Percentiles rank a stretch among this genome's conserved stretches.
Conservation (phyloP, 2,329 filamentous ascomycete genomes). For the Akanthomyces uredinophilus region DNA sequence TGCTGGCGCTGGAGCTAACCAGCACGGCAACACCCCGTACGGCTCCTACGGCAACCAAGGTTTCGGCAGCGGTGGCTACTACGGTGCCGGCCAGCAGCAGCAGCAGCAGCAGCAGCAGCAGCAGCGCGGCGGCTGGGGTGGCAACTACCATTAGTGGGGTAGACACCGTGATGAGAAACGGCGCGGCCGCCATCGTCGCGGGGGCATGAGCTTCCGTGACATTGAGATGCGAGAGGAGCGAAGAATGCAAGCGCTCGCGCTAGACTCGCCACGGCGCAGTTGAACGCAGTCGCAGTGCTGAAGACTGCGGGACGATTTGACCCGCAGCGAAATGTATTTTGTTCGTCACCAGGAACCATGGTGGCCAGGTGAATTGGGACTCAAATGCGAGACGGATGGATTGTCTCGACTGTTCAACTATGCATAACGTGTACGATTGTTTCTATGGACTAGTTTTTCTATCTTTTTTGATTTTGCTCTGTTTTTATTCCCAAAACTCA, state of each 20-base stretch:
- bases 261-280: conserved; percentile 1
- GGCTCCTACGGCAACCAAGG: conserved; percentile 48
- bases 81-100: conserved; percentile 33
- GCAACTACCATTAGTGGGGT: conserved; percentile 51
- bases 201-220: conserved; percentile 3
- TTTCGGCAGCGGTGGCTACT: conserved; percentile 44
- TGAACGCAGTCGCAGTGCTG: background rate
- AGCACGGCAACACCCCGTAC: conserved; percentile 50
- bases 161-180: conserved; percentile 23
- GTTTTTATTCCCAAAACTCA: conserved; percentile 13
- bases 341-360: background rate
- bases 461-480: conserved; percentile 15
- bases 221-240: conserved; percentile 1
- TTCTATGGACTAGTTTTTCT: conserved; percentile 17
- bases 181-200: conserved; percentile 8
- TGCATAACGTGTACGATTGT: conserved; percentile 18
- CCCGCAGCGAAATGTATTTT: conserved; percentile 11
- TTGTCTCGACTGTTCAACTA: conserved; percentile 16
- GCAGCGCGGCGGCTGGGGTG: conserved; percentile 50
- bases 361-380: conserved; percentile 5
- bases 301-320: background rate
- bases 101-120: conserved; percentile 31
- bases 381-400: conserved; percentile 12
- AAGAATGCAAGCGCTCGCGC: conserved; percentile 1
- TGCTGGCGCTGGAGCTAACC: conserved; percentile 44